Conservation (phyloP, 2,329 filamentous ascomycete genomes). For the Arachnomyces sp. region DNA sequence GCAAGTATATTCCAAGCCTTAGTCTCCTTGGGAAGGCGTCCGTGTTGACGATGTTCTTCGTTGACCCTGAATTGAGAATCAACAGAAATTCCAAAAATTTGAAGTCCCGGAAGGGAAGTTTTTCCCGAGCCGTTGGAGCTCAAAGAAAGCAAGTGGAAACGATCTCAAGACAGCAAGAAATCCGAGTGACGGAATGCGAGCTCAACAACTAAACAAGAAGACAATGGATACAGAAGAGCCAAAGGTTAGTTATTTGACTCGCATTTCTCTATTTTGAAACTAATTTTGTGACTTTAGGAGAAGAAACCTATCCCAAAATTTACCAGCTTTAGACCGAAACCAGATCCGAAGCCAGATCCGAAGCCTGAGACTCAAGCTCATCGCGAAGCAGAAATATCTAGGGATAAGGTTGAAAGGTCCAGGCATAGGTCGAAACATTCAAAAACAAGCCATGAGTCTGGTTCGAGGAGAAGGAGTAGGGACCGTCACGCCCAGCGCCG, state of each 20-base stretch:
- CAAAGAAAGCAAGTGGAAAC: constrained; percentile 13
- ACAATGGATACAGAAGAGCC: constrained; percentile 31
- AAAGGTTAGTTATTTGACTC: constrained; percentile 22
- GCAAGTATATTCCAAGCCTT: constrained; percentile 15
- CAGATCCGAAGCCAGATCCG: too few species aligned
- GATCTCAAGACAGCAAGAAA: constrained; percentile 9
- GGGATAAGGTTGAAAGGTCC: constrained; percentile 10
- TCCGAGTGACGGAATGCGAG: constrained; percentile 5
- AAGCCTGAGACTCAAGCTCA: constrained; percentile 7
- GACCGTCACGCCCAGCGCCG: constrained; percentile 16
- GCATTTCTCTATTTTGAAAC: neutral
- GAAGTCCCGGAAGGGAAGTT: constrained; percentile 17
- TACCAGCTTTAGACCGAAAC: constrained; percentile 60
- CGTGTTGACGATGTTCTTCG: neutral
- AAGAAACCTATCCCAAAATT: constrained; percentile 58
- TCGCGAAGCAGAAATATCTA: constrained; percentile 7
- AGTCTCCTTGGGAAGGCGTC: constrained; percentile 3
- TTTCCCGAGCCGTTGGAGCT: constrained; percentile 16
- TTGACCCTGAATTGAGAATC: neutral
- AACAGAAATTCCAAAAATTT: constrained; percentile 15
- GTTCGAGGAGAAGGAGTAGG: neutral
- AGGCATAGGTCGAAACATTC: constrained; percentile 19
- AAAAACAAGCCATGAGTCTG: constrained; percentile 2
- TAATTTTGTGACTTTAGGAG: constrained; percentile 18
- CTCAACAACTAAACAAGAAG: constrained; percentile 11